Evolutionary conservation across 2,329 filamentous ascomycete species (phyloP).

Genomic region (Pseudogymnoascus sp.): DNA sequence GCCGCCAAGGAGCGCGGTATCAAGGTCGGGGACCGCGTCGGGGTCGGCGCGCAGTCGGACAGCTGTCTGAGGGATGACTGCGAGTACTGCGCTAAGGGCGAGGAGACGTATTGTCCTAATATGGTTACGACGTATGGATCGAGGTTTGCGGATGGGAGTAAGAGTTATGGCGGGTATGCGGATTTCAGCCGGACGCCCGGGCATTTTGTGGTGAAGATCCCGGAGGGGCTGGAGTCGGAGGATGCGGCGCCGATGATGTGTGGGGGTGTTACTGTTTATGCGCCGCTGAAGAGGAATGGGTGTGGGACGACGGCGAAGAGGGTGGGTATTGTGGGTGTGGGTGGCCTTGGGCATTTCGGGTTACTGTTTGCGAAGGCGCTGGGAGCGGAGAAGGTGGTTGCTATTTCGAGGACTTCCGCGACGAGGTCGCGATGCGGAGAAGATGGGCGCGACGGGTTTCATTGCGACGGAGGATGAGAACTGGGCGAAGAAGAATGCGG

Average conservation of each 20-base stretch:
- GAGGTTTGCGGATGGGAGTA: constrained; percentile 18
- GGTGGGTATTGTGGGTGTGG: constrained; percentile 65
- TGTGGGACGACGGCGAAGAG: constrained; percentile 56
- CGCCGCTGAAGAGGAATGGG: constrained; percentile 58
- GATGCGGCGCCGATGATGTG: constrained; percentile 62
- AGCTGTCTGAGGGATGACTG: constrained; percentile 34
- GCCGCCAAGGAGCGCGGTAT: constrained; percentile 28
- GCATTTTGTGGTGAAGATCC: constrained; percentile 53
- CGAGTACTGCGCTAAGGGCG: constrained; percentile 19
- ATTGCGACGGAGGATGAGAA: constrained; percentile 45
- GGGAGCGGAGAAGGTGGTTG: constrained; percentile 56
- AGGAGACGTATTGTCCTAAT: constrained; percentile 23
- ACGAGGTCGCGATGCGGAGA: constrained; percentile 52
- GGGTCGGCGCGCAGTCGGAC: constrained; percentile 40
- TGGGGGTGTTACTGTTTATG: constrained; percentile 66
- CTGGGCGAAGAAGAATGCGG: constrained; percentile 48
- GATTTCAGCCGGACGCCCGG: constrained; percentile 41
- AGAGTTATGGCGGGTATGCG: constrained; percentile 12
- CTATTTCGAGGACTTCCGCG: constrained; percentile 49
- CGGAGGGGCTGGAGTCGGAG: constrained; percentile 41
- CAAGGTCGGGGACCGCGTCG: constrained; percentile 44
- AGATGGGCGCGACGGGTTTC: constrained; percentile 49
- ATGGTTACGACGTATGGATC: constrained; percentile 20
- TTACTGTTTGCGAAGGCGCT: constrained; percentile 64
- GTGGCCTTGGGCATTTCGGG: constrained; percentile 65